Evolutionary conservation across 2,329 filamentous ascomycete genomes (phyloP).

Genomic region (Arthrobotrys pseudoclavata): DNA sequence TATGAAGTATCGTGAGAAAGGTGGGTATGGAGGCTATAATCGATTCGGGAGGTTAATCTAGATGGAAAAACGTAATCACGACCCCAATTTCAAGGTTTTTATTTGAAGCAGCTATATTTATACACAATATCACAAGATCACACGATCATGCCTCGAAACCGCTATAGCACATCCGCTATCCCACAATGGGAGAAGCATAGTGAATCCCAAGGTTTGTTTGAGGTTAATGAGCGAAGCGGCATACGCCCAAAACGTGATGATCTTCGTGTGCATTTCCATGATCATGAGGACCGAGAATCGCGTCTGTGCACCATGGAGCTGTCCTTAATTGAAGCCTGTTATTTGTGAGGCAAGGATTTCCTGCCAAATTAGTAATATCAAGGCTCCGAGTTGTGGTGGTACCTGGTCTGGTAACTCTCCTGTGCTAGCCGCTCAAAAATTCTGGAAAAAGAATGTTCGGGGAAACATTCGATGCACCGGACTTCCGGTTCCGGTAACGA

Average conservation of each 20-base stretch:
- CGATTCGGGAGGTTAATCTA: conserved; percentile 54
- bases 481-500: conserved; percentile 50
- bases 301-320: conserved; percentile 15
- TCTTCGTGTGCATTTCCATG: conserved; percentile 19
- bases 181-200: conserved; percentile 3
- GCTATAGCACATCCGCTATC: neutral
- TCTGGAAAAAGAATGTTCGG: conserved; percentile 38
- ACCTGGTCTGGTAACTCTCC: neutral
- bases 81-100: conserved; percentile 14
- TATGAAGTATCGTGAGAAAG: conserved; percentile 63
- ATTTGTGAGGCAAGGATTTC: conserved; percentile 30
- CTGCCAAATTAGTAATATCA: conserved; percentile 24
- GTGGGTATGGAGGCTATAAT: conserved; percentile 59
- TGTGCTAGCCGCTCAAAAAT: conserved; percentile 10
- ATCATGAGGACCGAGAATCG: conserved; percentile 33
- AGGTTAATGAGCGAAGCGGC: conserved; percentile 17
- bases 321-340: conserved; percentile 28
- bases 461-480: conserved; percentile 39
- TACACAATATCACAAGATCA: conserved; percentile 20
- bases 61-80: conserved; percentile 15
- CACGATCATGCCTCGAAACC: conserved; percentile 24
- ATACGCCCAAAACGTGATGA: conserved; percentile 13
- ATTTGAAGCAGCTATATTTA: conserved; percentile 28
- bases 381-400: conserved; percentile 15
- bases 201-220: conserved; percentile 8